Evolutionary conservation across 306 rosid species (phyloP), one percentile per base, ranked within the genome.

Genomic region (Trifolium repens): DNA sequence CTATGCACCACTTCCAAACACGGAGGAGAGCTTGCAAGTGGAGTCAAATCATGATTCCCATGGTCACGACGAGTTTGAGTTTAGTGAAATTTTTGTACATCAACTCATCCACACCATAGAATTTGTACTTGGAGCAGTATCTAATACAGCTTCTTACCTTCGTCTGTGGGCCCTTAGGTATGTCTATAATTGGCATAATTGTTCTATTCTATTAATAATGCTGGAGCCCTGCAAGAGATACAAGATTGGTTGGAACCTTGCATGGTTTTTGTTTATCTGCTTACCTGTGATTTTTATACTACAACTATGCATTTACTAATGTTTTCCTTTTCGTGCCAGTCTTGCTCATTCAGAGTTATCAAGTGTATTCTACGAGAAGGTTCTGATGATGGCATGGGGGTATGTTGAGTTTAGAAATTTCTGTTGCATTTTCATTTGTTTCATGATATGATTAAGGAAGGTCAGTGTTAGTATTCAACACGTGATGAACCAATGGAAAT

Each of bases 111-210:
- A 93, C 84, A 89, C 98, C 66, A 93, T 93, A 66, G 98, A 93
- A 75, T 93, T 93, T 79, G 98, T 93, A 24, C 96, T 93, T 63
- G 98, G 96, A 75, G 96, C 98, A 37, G 94, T 93, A 61, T 93
- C 98, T 68, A 93, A 93, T 65, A 93, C 98, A 43, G 98, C 98
- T 82, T 93, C 98, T 9, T 93, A 93, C 85, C 98, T 93, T 84
- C 94, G 98, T 75, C 91, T 94, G 17, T 94, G 98, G 98, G 98
- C 97, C 66, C 90, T 94, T 32, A 94, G 98, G 98, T 94, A 82
- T 60, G 88, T 78, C 39, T 73, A 34, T 60, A 63, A 62, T 69
- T 64, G 19, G 27, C 65, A 4, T 32, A 43, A 24, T 15, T 15
- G 14, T 71, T 26, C 52, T 43, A 52, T 67, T 76, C 39, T 26